Evolutionary conservation across 441 rosid genomes (phyloP).

Genomic region (Mallotus japonicus): DNA sequence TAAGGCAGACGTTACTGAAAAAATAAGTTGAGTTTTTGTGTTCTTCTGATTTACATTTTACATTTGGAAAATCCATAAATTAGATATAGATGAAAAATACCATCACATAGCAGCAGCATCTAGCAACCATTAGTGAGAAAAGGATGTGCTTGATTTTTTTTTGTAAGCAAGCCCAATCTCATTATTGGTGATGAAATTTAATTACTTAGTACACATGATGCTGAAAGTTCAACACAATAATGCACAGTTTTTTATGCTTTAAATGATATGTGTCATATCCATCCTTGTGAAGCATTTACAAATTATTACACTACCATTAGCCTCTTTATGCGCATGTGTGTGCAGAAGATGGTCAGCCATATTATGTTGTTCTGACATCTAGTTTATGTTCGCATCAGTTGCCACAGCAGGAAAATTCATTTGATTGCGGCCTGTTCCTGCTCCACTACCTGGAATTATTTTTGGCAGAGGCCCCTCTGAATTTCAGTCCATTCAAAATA

Average conservation of each 20-base stretch:
- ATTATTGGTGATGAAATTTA: not conserved
- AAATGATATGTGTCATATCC: not conserved
- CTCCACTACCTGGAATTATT: constrained; percentile 80
- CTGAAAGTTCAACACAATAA: not conserved
- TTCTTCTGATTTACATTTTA: not conserved
- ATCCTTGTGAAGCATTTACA: not conserved
- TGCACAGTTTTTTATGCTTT: not conserved
- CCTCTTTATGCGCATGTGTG: not conserved
- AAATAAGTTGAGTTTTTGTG: too few relatives aligned
- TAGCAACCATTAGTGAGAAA: not conserved
- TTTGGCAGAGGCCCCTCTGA: constrained; percentile 57
- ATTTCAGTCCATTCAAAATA: constrained; percentile 55
- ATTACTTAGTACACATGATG: not conserved
- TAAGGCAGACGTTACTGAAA: not conserved
- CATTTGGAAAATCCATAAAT: not conserved
- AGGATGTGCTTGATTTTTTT: not conserved
- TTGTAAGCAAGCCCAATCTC: not conserved
- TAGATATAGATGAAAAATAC: not conserved
- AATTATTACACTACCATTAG: not conserved
- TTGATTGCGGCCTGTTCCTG: constrained; percentile 83
- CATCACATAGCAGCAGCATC: not conserved
- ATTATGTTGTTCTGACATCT: constrained; percentile 25
- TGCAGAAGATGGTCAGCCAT: constrained; percentile 1
- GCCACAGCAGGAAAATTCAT: constrained; percentile 85
- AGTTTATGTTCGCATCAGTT: constrained; percentile 45